A percentile compares a stretch with the other conserved stretches of the same genome.
Conservation (phyloP, 176 grass and related monocot genomes). For the Thalia dealbata region DNA sequence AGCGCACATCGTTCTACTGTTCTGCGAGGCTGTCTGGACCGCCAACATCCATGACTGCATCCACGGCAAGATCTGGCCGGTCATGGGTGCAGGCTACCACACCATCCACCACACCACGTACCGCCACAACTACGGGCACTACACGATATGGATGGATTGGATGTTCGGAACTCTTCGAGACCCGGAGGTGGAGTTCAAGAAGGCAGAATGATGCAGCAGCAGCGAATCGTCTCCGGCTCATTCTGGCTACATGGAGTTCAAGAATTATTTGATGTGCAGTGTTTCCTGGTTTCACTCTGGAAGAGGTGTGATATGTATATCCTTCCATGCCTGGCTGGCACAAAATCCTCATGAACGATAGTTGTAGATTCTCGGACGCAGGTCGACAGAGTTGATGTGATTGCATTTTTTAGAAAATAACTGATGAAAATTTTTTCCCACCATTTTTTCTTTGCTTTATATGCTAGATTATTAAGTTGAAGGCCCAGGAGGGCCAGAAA, state of each 20-base stretch:
- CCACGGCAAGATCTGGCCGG: conserved; percentile 87
- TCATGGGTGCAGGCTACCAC: conserved; percentile 97
- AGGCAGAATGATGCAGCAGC: conserved; percentile 24
- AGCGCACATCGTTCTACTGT: conserved; percentile 48
- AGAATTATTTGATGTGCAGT: not conserved
- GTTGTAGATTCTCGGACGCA: not conserved
- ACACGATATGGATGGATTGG: conserved; percentile 93
- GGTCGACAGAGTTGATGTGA: too few relatives aligned
- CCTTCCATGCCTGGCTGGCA: not conserved
- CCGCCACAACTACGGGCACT: conserved; percentile 96
- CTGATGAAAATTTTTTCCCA: too few relatives aligned
- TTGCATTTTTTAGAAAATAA: too few relatives aligned
- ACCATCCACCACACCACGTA: conserved; percentile 97
- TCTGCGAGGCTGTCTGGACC: conserved; percentile 79
- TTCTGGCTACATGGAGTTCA: not conserved
- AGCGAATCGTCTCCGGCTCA: not conserved
- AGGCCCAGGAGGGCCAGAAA: too few relatives aligned
- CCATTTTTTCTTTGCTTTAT: too few relatives aligned
- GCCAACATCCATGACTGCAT: conserved; percentile 95
- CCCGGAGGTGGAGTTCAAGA: conserved; percentile 54
- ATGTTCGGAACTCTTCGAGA: conserved; percentile 84
- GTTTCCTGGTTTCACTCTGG: not conserved
- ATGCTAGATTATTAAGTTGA: too few relatives aligned
- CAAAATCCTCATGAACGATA: not conserved
- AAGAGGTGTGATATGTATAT: not conserved